Conservation (phyloP, 495 filamentous ascomycete genomes). For the Lophiostoma macrostomum region DNA sequence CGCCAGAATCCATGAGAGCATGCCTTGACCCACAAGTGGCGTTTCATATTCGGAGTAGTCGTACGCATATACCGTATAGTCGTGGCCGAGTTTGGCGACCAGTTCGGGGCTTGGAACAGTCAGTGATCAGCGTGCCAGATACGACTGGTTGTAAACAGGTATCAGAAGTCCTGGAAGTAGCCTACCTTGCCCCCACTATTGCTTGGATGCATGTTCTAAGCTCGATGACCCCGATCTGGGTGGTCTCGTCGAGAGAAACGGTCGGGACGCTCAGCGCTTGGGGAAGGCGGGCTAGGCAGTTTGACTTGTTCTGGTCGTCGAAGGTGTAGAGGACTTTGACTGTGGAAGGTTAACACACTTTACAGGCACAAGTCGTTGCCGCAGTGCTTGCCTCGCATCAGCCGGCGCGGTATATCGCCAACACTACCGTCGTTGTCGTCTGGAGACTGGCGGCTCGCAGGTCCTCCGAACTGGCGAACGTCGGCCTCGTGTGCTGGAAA, state of each 20-base stretch:
- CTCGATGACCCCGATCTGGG: conserved; percentile 82
- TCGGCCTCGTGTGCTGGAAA: conserved; percentile 26
- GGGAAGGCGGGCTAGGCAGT: conserved; percentile 88
- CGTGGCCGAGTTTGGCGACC: conserved; percentile 74
- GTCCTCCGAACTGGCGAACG: conserved; percentile 15
- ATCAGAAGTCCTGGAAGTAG: conserved; percentile 33
- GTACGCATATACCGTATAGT: conserved; percentile 95
- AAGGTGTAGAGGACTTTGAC: conserved; percentile 98
- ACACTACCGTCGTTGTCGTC: conserved; percentile 13
- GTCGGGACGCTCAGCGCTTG: conserved; percentile 76
- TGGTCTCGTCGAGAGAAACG: conserved; percentile 71
- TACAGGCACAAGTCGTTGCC: background rate
- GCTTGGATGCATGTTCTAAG: conserved; percentile 87
- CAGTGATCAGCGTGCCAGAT: background rate
- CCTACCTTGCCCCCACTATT: conserved; percentile 68
- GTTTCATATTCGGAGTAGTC: conserved; percentile 94
- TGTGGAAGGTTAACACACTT: no score
- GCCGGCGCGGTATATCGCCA: conserved; percentile 28
- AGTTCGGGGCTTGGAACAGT: conserved; percentile 62
- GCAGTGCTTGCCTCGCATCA: conserved; percentile 33
- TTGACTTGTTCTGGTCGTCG: conserved; percentile 81
- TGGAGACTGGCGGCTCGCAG: no score
- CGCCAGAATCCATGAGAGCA: conserved; percentile 84
- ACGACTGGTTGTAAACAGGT: background rate
- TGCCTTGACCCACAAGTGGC: conserved; percentile 90